Percentiles rank a stretch among this genome's conserved stretches.
Evolutionary conservation across 2,329 filamentous ascomycete genomes (phyloP).

Genomic region (Xylaria sp.): DNA sequence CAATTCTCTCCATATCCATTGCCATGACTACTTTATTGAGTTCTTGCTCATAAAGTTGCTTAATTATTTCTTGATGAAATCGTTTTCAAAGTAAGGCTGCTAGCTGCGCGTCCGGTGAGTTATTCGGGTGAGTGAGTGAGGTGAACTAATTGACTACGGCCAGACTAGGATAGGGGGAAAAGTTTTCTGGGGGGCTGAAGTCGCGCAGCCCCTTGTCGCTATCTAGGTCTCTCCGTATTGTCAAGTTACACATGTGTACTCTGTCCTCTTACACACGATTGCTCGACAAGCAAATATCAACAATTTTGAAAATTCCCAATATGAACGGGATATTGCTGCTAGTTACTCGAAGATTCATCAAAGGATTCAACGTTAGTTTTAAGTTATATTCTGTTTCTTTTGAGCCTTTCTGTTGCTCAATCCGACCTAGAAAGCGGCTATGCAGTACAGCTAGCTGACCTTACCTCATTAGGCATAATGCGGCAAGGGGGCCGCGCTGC

Average conservation of each 20-base stretch:
- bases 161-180: constrained; percentile 24
- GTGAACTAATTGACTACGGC: neutral
- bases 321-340: neutral
- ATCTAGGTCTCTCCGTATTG: neutral
- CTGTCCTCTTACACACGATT: neutral
- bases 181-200: constrained; percentile 43
- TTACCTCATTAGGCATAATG: constrained; percentile 36
- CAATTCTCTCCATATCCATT: neutral
- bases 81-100: neutral
- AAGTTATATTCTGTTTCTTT: neutral
- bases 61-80: neutral
- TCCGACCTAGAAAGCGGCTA: neutral
- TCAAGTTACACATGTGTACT: neutral
- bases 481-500: neutral
- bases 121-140: neutral
- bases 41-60: no score
- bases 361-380: neutral
- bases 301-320: no score
- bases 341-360: neutral
- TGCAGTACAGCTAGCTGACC: neutral
- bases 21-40: neutral
- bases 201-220: neutral
- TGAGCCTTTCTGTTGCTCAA: neutral
- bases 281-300: neutral
- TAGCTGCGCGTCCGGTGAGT: neutral